These are phyloP conservation scores for Neurospora intermedia DNA, from an alignment of 495 filamentous ascomycete genomes.

Conservation along the genomic window DNA sequence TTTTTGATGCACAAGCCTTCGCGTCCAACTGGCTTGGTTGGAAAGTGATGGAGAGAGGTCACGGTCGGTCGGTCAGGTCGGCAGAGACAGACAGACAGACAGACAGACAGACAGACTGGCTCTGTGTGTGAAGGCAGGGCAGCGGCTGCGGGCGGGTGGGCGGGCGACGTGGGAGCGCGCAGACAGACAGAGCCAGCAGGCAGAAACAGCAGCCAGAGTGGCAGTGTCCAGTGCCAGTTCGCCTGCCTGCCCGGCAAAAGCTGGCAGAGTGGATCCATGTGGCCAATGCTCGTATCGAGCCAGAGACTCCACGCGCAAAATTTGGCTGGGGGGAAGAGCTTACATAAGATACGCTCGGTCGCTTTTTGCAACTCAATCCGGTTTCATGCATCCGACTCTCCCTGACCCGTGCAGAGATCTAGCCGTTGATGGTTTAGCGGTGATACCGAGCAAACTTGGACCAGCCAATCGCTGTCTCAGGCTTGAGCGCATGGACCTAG, in stretches of 20 bases:
- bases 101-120: neutral
- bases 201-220: neutral
- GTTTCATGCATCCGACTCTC: neutral
- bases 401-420: neutral
- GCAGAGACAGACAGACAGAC: neutral
- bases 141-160: neutral
- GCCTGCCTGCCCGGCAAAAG: neutral
- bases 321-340: neutral
- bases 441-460: neutral
- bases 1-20: conserved; percentile 45
- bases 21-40: conserved; percentile 4
- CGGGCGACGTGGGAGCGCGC: neutral
- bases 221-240: neutral
- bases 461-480: neutral
- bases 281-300: neutral
- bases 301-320: neutral
- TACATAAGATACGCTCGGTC: neutral
- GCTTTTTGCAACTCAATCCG: neutral
- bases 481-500: neutral
- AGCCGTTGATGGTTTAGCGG: neutral
- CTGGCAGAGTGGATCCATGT: neutral
- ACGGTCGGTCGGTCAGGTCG: conserved; percentile 19
- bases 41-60: conserved; percentile 43
- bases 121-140: neutral
- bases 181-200: neutral